Base-by-base conservation (phyloP, 192 early-diverging fungal species). In the Coemansia sp. region DNA sequence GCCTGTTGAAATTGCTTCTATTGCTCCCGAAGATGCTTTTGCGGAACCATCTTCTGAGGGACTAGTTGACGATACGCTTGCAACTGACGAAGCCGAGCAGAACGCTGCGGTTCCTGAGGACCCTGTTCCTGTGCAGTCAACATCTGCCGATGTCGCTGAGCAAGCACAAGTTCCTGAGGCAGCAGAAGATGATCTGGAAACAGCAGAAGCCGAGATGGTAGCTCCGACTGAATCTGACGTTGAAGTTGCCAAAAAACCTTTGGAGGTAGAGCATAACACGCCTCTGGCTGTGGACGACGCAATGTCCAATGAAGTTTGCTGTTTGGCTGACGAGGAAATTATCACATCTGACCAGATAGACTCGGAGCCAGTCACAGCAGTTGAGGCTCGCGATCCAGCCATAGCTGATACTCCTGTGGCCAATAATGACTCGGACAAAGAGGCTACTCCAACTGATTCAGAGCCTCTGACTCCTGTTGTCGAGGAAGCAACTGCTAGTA, bases 81-180 rank as follows among this genome's bases (percentile, higher is more conserved):
- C 38, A 43, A 20, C 18, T 33, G 16, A 35, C 23, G 72, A 38
- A 20, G 26, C 38, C 8, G 51, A 60, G 53, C 21, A 53, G 21
- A 15, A 38, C n/a, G 38, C 46, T 59, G 2, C 60, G 12, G 68
- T 6, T 7, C 21, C 59, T 63, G 64, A 63, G 11, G 75, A 64
- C 41, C n/a, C 55, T 6, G 41, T 58, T 10, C 34, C 56, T 58
- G 30, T 23, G 21, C 49, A 52, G 14, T 15, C 44, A 14, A 26
- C 49, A 12, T 26, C 49, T 14, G 49, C 1, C 12, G 49, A 52
- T 52, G 21, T 52, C 23, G 60, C 53, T 16, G 61, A 63, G 14
- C 34, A 58, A 23, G 14, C 63, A 24, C 48, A 11, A 9, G 45
- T 20, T 21, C 52, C 58, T 9, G 56, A 55, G 38, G 39, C 24